phyloP scores from a whole-genome alignment of 1,284 basidiomycete species.

The Melampsora americana region DNA sequence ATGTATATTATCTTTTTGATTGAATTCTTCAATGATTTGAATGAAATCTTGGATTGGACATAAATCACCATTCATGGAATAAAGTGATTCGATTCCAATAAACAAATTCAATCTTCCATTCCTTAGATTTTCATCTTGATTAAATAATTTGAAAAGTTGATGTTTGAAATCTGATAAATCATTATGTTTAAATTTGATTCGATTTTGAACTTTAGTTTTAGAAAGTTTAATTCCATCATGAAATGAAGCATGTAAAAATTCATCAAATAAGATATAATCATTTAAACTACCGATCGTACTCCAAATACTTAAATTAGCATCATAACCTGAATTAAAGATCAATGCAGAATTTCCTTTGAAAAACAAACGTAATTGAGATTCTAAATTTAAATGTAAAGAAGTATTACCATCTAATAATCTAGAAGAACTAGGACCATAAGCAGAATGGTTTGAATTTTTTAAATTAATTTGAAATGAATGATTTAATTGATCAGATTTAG shows the following conservation, averaged over 20 bases:
- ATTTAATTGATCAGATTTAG: constrained; percentile 64
- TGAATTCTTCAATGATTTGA: constrained; percentile 15
- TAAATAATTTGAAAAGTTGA: constrained; percentile 46
- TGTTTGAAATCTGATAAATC: constrained; percentile 56
- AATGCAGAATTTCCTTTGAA: constrained; percentile 66
- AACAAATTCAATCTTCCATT: constrained; percentile 45
- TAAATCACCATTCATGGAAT: constrained; percentile 54
- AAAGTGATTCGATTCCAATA: constrained; percentile 53
- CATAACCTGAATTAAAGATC: constrained; percentile 91
- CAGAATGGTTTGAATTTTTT: constrained; percentile 57
- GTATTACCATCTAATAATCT: constrained; percentile 79
- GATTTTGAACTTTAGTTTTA: constrained; percentile 57
- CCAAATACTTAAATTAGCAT: constrained; percentile 89
- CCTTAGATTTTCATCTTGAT: constrained; percentile 7
- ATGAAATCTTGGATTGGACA: constrained; percentile 49
- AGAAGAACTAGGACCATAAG: constrained; percentile 87
- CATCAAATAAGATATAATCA: constrained; percentile 80
- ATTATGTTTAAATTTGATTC: constrained; percentile 70
- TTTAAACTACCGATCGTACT: constrained; percentile 72
- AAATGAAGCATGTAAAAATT: constrained; percentile 84
- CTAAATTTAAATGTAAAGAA: constrained; percentile 65
- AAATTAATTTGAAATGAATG: constrained; percentile 63
- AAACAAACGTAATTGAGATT: constrained; percentile 65
- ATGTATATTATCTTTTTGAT: constrained; percentile 42
- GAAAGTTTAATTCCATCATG: constrained; percentile 81